A percentile compares a stretch with the other conserved stretches of the same genome.
Evolutionary conservation across 495 filamentous ascomycete genomes (phyloP).

Genomic region (Penicillium ucsense): DNA sequence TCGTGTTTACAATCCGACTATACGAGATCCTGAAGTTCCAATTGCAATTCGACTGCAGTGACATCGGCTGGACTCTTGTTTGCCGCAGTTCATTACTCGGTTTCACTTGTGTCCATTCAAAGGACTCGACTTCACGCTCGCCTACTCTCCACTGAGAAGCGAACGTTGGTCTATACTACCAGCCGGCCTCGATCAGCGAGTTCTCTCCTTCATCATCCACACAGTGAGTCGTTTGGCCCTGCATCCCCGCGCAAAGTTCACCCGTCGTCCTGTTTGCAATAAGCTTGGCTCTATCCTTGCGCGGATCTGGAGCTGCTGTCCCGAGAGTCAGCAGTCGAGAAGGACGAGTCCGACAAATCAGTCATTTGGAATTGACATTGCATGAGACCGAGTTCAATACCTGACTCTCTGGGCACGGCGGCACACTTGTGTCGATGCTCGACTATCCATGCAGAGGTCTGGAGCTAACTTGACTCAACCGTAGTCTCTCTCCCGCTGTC

Average conservation of each 20-base stretch:
- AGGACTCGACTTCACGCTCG: too few relatives aligned
- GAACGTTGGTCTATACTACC: too few relatives aligned
- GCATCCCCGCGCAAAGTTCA: not conserved
- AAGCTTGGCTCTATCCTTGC: constrained; percentile 14
- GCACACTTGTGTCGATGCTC: too few relatives aligned
- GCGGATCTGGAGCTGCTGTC: constrained; percentile 1
- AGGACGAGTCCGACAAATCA: not conserved
- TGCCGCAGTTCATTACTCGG: not conserved
- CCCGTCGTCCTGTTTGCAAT: constrained; percentile 7
- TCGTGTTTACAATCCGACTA: constrained; percentile 17
- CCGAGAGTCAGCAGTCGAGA: constrained; percentile 12
- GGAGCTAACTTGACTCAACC: not conserved
- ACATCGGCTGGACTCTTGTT: not conserved
- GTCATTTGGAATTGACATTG: too few relatives aligned
- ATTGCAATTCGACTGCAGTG: not conserved
- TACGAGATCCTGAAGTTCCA: constrained; percentile 10
- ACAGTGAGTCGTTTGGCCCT: not conserved
- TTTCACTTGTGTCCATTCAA: too few relatives aligned
- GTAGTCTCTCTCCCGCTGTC: not conserved
- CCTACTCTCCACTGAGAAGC: too few relatives aligned
- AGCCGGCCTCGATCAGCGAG: not conserved
- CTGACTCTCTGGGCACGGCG: too few relatives aligned
- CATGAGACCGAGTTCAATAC: too few relatives aligned
- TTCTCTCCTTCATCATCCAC: not conserved
- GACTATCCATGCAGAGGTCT: too few relatives aligned